A percentile compares a stretch with the other conserved stretches of the same genome.
Conservation (phyloP, 2,329 filamentous ascomycete species). For the Epicoccum nigrum region DNA sequence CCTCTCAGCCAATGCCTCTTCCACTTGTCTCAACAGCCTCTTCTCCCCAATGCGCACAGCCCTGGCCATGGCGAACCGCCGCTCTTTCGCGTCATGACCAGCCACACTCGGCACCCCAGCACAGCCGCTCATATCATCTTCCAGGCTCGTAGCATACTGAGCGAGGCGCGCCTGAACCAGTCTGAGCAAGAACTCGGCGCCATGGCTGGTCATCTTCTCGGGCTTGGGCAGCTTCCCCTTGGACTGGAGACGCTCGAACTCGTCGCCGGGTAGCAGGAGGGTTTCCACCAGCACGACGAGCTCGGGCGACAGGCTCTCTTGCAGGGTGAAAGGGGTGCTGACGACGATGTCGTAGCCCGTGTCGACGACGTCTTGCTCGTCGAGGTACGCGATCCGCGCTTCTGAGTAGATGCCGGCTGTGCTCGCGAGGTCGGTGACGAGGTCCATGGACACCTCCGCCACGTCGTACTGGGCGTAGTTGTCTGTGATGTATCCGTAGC, state of each 20-base stretch:
- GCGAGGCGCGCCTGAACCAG: conserved; percentile 50
- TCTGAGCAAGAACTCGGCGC: conserved; percentile 48
- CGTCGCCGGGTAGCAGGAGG: conserved; percentile 50
- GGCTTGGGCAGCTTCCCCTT: conserved; percentile 53
- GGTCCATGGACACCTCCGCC: conserved; percentile 72
- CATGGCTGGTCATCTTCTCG: conserved; percentile 47
- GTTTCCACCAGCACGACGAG: conserved; percentile 53
- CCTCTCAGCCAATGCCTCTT: conserved; percentile 38
- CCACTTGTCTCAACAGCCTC: conserved; percentile 64
- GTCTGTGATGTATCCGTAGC: conserved; percentile 86
- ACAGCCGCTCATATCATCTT: conserved; percentile 58
- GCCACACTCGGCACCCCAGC: conserved; percentile 43
- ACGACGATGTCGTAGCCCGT: conserved; percentile 69
- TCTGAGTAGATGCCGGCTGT: conserved; percentile 21
- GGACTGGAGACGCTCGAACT: conserved; percentile 50
- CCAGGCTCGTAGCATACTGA: conserved; percentile 62
- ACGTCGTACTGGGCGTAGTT: conserved; percentile 82
- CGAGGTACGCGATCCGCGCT: conserved; percentile 59
- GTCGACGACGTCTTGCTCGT: conserved; percentile 69
- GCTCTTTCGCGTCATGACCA: conserved; percentile 23
- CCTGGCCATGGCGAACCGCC: conserved; percentile 63
- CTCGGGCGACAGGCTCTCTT: conserved; percentile 50
- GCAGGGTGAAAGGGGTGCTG: conserved; percentile 40
- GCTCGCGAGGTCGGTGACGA: conserved; percentile 52
- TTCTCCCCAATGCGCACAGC: conserved; percentile 76